Conservation (phyloP, 495 filamentous ascomycete genomes). For the Penicillium paradoxum region DNA sequence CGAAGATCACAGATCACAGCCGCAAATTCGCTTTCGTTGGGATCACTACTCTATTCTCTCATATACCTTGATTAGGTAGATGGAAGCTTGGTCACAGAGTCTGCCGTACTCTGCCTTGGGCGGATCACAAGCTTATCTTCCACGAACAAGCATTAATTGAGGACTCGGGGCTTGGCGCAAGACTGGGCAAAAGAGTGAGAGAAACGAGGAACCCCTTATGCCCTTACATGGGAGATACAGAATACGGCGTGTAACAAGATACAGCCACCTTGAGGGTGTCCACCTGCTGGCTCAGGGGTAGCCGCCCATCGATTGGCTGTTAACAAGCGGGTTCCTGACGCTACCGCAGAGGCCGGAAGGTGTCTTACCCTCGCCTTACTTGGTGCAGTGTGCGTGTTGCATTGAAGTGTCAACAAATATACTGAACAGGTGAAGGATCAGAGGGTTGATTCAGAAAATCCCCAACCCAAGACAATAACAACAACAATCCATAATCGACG, state of each 20-base stretch:
- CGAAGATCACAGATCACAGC: not conserved
- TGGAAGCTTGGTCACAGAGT: not conserved
- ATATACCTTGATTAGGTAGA: too few species aligned
- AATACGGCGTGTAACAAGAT: not conserved
- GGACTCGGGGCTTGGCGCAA: not conserved
- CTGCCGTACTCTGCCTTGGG: not conserved
- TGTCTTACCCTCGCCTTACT: constrained; percentile 15
- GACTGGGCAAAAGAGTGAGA: not conserved
- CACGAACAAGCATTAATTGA: constrained; percentile 2
- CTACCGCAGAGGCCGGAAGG: constrained; percentile 7
- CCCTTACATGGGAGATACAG: not conserved
- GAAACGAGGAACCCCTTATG: not conserved
- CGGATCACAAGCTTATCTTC: too few species aligned
- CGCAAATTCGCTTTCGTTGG: too few species aligned
- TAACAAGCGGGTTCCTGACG: constrained; percentile 28
- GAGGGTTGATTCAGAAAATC: not conserved
- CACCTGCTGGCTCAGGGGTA: constrained; percentile 23
- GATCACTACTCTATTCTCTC: too few species aligned
- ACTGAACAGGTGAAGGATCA: not conserved
- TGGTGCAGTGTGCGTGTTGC: constrained; percentile 5
- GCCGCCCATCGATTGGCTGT: constrained; percentile 17
- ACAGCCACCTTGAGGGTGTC: constrained; percentile 9
- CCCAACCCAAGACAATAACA: not conserved
- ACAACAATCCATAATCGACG: not conserved
- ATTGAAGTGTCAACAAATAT: not conserved